These are phyloP conservation scores for Zopfia rhizophila DNA, from an alignment of 2,329 filamentous ascomycete species.

Conservation along the genomic window DNA sequence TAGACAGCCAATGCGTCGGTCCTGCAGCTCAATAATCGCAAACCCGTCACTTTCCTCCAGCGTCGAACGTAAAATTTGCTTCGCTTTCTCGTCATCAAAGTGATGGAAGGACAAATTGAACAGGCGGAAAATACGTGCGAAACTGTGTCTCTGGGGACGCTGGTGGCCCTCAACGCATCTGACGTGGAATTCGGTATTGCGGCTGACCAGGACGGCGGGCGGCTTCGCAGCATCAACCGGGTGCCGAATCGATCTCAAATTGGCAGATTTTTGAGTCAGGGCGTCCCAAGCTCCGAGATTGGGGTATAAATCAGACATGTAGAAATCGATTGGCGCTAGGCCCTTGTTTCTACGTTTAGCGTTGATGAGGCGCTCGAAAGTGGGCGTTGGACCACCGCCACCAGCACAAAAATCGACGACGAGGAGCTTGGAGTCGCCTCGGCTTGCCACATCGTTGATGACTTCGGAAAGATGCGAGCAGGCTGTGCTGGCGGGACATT, in stretches of 20 bases:
- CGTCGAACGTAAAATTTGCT: slow-evolving; percentile 70
- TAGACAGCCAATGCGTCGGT: slow-evolving; percentile 56
- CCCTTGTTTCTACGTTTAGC: slow-evolving; percentile 22
- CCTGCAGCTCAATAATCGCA: slow-evolving; percentile 80
- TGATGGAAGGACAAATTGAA: slow-evolving; percentile 83
- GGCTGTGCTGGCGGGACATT: slow-evolving; percentile 70
- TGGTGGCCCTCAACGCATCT: no score
- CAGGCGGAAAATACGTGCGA: slow-evolving; percentile 68
- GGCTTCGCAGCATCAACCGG: slow-evolving; percentile 73
- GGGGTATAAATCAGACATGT: slow-evolving; percentile 53
- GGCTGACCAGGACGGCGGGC: slow-evolving; percentile 48
- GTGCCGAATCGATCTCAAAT: slow-evolving; percentile 68
- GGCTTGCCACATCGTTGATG: slow-evolving; percentile 18
- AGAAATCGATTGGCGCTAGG: slow-evolving; percentile 46
- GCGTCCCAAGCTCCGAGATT: slow-evolving; percentile 51
- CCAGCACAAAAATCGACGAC: slow-evolving; percentile 83
- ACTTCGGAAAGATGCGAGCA: no score
- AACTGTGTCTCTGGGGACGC: slow-evolving; percentile 31
- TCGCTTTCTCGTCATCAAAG: slow-evolving; percentile 73
- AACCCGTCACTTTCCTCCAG: slow-evolving; percentile 73
- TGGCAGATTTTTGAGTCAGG: slow-evolving; percentile 41
- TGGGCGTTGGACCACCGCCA: slow-evolving; percentile 74
- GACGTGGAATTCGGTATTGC: no score
- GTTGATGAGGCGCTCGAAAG: slow-evolving; percentile 50
- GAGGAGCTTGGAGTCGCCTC: slow-evolving; percentile 61